A percentile compares a stretch with the other conserved stretches of the same genome.
Conservation (phyloP, 257 asterid species). For the Lithospermum erythrorhizon region DNA sequence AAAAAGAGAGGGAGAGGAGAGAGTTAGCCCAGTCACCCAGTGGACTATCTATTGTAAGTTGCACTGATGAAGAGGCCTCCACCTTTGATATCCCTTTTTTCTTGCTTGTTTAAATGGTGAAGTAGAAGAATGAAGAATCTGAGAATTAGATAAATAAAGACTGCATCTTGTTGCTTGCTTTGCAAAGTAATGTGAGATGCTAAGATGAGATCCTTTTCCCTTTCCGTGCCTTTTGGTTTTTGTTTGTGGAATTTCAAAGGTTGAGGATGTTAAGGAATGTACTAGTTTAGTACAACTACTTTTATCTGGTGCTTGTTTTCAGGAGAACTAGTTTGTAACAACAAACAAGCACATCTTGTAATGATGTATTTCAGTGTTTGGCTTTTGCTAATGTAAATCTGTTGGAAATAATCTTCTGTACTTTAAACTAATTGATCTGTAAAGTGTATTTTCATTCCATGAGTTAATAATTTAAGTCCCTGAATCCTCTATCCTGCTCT, state of each 20-base stretch:
- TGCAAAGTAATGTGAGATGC: background rate
- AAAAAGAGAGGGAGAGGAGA: background rate
- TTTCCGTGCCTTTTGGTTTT: background rate
- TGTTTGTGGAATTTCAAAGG: background rate
- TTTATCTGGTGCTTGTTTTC: background rate
- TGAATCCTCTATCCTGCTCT: no score
- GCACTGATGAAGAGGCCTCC: background rate
- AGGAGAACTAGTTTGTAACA: background rate
- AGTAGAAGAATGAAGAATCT: slow-evolving; percentile 7
- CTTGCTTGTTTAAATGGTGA: slow-evolving; percentile 1
- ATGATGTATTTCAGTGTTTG: background rate
- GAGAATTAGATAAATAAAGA: background rate
- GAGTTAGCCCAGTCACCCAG: background rate
- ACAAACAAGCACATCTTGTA: slow-evolving; percentile 1
- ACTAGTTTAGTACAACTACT: no score
- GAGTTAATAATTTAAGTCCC: no score
- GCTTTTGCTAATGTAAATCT: background rate
- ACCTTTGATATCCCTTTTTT: background rate
- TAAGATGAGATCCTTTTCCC: slow-evolving; percentile 1
- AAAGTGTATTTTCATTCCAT: no score
- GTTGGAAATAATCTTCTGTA: background rate
- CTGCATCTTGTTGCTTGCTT: background rate
- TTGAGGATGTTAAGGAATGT: background rate
- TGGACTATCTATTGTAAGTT: background rate
- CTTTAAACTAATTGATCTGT: no score